A percentile compares a stretch with the other conserved stretches of the same genome.
Conservation (phyloP, 331 rosid species). For the Rosa hybrid region DNA sequence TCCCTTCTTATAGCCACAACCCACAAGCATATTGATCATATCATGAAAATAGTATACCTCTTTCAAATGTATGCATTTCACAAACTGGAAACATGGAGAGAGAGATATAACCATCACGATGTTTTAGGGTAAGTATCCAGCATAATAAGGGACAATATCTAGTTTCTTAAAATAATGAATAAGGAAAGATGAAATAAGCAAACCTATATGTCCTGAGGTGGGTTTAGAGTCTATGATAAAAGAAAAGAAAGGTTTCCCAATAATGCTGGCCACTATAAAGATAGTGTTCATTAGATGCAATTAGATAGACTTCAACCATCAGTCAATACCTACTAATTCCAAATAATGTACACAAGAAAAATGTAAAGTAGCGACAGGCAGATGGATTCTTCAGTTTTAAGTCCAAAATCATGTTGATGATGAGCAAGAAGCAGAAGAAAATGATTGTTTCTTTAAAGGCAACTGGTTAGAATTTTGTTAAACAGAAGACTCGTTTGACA, state of each 20-base stretch:
- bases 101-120: not conserved
- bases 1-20: conserved; percentile 84
- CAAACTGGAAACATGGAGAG: conserved; percentile 54
- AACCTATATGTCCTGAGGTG: not conserved
- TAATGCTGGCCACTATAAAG: not conserved
- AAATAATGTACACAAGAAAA: not conserved
- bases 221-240: not conserved
- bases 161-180: not conserved
- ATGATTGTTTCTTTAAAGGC: not conserved
- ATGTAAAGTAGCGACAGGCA: not conserved
- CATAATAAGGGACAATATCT: conserved; percentile 4
- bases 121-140: not conserved
- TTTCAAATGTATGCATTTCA: conserved; percentile 63
- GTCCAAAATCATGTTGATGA: not conserved
- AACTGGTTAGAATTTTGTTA: not conserved
- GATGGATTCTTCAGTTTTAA: not conserved
- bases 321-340: not conserved
- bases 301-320: not conserved
- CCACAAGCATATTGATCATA: conserved; percentile 85
- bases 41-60: conserved; percentile 88
- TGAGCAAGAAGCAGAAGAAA: not conserved
- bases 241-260: not conserved
- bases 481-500: not conserved
- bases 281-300: not conserved
- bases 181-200: conserved; percentile 1